Percentiles rank a stretch among this genome's conserved stretches.
Evolutionary conservation across 75 land plant genomes (phyloP).

Genomic region (Cryptomeria japonica): DNA sequence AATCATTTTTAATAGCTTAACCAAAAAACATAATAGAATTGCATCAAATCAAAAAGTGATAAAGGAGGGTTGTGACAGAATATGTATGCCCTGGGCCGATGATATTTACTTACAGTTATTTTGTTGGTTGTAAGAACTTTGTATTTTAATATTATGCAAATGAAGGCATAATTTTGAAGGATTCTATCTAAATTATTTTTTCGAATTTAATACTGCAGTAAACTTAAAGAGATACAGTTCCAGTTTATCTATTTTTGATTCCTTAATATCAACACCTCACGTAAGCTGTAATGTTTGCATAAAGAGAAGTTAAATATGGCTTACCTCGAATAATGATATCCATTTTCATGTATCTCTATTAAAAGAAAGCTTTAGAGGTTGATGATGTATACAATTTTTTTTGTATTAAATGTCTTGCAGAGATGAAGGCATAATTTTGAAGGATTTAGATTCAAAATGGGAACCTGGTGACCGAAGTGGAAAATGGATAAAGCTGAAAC

Average conservation of each 20-base stretch:
- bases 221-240: not conserved
- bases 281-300: not conserved
- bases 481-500: constrained; percentile 97
- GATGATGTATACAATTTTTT: not conserved
- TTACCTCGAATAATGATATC: not conserved
- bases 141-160: too few relatives aligned
- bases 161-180: too few relatives aligned
- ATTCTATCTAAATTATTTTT: too few relatives aligned
- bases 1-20: too few relatives aligned
- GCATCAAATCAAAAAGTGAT: too few relatives aligned
- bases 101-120: too few relatives aligned
- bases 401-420: constrained; percentile 29
- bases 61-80: too few relatives aligned
- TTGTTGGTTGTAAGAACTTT: too few relatives aligned
- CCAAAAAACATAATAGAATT: too few relatives aligned
- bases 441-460: constrained; percentile 97
- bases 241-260: not conserved
- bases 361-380: not conserved
- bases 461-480: constrained; percentile 96
- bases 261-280: not conserved
- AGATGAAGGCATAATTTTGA: constrained; percentile 94
- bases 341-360: not conserved
- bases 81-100: too few relatives aligned
- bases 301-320: not conserved
- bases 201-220: too few relatives aligned